These are phyloP conservation scores for Tilletia caries DNA, from an alignment of 1,284 basidiomycete species.

Conservation along the genomic window DNA sequence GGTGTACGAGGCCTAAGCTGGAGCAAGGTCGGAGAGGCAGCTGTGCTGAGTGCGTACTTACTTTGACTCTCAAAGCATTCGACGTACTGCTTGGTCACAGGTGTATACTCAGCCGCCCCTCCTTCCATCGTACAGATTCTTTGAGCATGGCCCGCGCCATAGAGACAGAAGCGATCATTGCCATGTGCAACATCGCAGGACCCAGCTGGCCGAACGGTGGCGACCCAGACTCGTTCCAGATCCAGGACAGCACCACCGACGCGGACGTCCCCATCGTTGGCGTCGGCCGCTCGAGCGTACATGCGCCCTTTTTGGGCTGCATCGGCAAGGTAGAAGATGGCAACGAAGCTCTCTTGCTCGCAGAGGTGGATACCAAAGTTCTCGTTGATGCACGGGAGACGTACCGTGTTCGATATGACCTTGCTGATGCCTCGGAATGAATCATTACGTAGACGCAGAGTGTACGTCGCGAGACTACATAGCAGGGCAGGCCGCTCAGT, in stretches of 20 bases:
- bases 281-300: conserved; percentile 38
- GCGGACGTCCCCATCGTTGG: conserved; percentile 29
- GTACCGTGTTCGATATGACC: conserved; percentile 31
- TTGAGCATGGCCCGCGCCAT: conserved; percentile 38
- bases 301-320: conserved; percentile 41
- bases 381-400: conserved; percentile 33
- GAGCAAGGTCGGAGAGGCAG: conserved; percentile 38
- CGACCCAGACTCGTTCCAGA: background rate
- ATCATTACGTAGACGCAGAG: too few species aligned
- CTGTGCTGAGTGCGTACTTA: conserved; percentile 25
- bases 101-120: too few species aligned
- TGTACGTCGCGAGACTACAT: too few species aligned
- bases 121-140: conserved; percentile 20
- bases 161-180: conserved; percentile 42
- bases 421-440: conserved; percentile 9
- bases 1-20: conserved; percentile 37
- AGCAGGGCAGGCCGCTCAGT: too few species aligned
- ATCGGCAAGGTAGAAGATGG: conserved; percentile 29
- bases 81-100: too few species aligned
- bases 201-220: conserved; percentile 18
- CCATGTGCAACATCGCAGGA: conserved; percentile 50
- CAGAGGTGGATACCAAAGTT: conserved; percentile 34
- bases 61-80: background rate
- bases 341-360: conserved; percentile 36
- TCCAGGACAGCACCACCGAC: conserved; percentile 17